phyloP scores from a whole-genome alignment of 2,329 filamentous ascomycete genomes.

The Ceratocystis cubensis region DNA sequence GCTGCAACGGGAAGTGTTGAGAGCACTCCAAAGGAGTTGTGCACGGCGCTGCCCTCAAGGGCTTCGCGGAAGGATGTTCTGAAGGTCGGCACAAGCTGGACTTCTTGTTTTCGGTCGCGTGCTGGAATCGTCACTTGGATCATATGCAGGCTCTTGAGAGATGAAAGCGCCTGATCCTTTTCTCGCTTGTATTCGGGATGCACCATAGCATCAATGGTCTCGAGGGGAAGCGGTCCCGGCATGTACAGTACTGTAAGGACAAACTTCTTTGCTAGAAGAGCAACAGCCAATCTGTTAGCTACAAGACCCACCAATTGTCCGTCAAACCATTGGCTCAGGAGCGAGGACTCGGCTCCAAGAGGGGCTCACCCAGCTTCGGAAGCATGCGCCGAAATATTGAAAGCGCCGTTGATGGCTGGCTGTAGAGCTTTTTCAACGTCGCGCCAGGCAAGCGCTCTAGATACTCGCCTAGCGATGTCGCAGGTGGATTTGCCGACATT shows the following conservation, averaged over 20 bases:
- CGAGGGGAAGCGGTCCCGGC: constrained; percentile 63
- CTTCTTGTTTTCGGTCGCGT: constrained; percentile 54
- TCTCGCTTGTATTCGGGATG: constrained; percentile 45
- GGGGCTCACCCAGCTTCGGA: constrained; percentile 58
- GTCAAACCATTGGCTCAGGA: background rate
- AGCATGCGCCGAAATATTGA: constrained; percentile 97
- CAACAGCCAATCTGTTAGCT: background rate
- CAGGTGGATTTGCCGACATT: constrained; percentile 36
- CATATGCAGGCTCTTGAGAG: constrained; percentile 78
- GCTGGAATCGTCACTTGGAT: constrained; percentile 51
- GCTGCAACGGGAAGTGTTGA: constrained; percentile 50
- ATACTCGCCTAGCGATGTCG: constrained; percentile 63
- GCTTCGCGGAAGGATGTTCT: constrained; percentile 70
- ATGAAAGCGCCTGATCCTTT: constrained; percentile 70
- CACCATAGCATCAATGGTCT: constrained; percentile 77
- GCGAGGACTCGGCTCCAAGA: background rate
- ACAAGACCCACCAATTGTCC: background rate
- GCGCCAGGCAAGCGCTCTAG: constrained; percentile 82
- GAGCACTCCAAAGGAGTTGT: constrained; percentile 83
- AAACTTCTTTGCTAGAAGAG: constrained; percentile 65
- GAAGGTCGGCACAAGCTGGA: constrained; percentile 71
- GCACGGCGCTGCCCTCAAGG: constrained; percentile 72
- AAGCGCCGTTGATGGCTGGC: constrained; percentile 87
- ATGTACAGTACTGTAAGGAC: constrained; percentile 94
- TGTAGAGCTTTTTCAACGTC: constrained; percentile 83